Percentiles rank a stretch among this genome's conserved stretches.
Conservation (phyloP, 192 early-diverging fungal genomes). For the Lobosporangium transversale region DNA sequence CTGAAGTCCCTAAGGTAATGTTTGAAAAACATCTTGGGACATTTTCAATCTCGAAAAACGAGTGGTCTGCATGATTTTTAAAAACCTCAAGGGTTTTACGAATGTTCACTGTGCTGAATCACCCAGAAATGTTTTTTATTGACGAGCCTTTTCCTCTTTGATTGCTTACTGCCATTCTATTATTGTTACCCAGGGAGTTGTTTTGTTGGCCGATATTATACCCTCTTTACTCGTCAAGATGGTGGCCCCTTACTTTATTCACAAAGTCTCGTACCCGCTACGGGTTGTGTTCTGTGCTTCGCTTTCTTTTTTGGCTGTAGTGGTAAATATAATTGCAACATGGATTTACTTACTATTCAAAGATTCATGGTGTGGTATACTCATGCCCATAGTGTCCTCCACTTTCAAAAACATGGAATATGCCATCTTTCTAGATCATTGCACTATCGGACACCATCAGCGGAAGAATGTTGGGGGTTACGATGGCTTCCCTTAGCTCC, state of each 20-base stretch:
- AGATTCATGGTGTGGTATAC: not conserved
- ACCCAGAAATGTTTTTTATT: too few species aligned
- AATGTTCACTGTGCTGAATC: too few species aligned
- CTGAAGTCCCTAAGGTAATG: conserved; percentile 38
- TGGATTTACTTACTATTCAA: not conserved
- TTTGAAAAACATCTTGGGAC: not conserved
- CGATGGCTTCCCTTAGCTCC: conserved; percentile 55
- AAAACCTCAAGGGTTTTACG: too few species aligned
- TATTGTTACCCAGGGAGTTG: too few species aligned
- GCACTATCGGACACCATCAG: conserved; percentile 25
- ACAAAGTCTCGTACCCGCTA: conserved; percentile 19
- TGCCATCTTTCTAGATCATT: conserved; percentile 32
- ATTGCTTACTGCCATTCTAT: too few species aligned
- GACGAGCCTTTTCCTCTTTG: too few species aligned
- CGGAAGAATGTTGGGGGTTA: conserved; percentile 33
- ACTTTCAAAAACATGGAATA: not conserved
- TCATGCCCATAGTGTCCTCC: too few species aligned
- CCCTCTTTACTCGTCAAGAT: conserved; percentile 55
- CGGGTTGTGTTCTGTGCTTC: conserved; percentile 24
- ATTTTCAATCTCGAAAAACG: not conserved
- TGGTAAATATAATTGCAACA: conserved; percentile 7
- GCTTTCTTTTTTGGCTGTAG: conserved; percentile 35
- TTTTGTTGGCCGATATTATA: conserved; percentile 55
- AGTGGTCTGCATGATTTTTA: too few species aligned
- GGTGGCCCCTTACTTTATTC: conserved; percentile 55